phyloP scores from a whole-genome alignment of 108 stramenopile genomes.

The Pelagomonas calceolata region DNA sequence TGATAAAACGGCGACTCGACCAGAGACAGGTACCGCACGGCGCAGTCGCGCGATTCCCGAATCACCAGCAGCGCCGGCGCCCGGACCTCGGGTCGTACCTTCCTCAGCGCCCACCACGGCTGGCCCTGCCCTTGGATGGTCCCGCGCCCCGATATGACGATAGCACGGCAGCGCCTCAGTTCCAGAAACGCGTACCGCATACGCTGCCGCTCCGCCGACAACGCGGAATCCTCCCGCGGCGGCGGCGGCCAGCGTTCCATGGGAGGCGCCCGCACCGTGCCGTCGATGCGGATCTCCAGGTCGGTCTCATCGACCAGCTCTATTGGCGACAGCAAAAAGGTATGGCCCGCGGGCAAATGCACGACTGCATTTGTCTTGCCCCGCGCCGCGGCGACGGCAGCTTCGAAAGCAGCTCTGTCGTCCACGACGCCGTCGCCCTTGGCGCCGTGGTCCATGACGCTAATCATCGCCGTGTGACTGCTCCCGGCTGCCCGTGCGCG shows the following conservation, averaged over 20 bases:
- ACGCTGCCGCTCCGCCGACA: neutral
- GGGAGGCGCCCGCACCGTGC: neutral
- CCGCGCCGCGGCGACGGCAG: too few species aligned
- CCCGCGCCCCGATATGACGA: neutral
- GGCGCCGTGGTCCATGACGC: too few species aligned
- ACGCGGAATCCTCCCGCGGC: neutral
- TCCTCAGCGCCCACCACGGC: neutral
- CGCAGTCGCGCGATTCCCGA: neutral
- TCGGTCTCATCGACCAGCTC: neutral
- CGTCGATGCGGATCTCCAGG: neutral
- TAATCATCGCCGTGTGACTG: too few species aligned
- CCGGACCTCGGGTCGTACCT: neutral
- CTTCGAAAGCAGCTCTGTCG: too few species aligned
- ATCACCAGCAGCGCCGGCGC: neutral
- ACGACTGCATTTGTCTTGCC: neutral
- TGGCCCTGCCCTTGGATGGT: neutral
- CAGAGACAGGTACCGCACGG: neutral
- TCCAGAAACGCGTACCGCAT: neutral
- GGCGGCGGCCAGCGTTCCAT: too few species aligned
- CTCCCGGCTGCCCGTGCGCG: too few species aligned
- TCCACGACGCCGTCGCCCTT: too few species aligned
- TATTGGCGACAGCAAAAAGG: neutral
- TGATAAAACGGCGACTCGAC: neutral
- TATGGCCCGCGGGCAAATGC: neutral
- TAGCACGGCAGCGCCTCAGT: neutral